These are phyloP conservation scores for Candida patagonica DNA, from an alignment of 805 yeast species.

Conservation along the genomic window DNA sequence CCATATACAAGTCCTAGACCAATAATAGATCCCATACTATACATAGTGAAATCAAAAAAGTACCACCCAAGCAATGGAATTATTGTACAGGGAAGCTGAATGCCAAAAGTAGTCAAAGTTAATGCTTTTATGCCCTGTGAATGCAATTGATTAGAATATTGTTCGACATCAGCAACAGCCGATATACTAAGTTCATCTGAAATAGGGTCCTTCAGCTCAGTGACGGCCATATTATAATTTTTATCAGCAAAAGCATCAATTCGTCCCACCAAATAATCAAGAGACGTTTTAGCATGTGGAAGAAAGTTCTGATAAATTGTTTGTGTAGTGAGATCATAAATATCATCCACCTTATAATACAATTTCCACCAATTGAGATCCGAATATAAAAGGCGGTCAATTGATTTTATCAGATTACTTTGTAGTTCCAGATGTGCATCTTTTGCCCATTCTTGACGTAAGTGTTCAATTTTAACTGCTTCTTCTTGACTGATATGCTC, in stretches of 20 bases:
- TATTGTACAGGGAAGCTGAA: constrained; percentile 28
- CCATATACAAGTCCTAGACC: constrained; percentile 30
- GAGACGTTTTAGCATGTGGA: constrained; percentile 22
- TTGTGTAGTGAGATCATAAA: constrained; percentile 20
- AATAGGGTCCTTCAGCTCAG: constrained; percentile 7
- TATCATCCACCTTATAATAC: constrained; percentile 29
- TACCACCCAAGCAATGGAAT: constrained; percentile 26
- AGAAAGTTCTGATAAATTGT: constrained; percentile 17
- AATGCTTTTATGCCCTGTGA: constrained; percentile 23
- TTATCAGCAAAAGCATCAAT: constrained; percentile 15
- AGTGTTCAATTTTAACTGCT: constrained; percentile 10
- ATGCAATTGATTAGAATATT: constrained; percentile 19
- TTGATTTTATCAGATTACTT: constrained; percentile 20
- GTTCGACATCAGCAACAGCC: background rate
- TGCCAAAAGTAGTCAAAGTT: constrained; percentile 21
- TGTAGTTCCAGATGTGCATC: constrained; percentile 33
- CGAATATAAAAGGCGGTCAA: constrained; percentile 14
- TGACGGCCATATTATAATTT: constrained; percentile 5
- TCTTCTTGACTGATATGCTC: constrained; percentile 11
- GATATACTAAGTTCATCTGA: constrained; percentile 7
- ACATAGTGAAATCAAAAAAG: constrained; percentile 23
- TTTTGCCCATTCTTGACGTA: constrained; percentile 26
- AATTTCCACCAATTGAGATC: constrained; percentile 31
- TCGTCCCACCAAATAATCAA: constrained; percentile 27
- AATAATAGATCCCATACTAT: constrained; percentile 29